Percentiles rank a stretch among this genome's conserved stretches.
These are phyloP conservation scores for Adansonia madagascariensis DNA, from an alignment of 441 rosid genomes.

Conservation along the genomic window DNA sequence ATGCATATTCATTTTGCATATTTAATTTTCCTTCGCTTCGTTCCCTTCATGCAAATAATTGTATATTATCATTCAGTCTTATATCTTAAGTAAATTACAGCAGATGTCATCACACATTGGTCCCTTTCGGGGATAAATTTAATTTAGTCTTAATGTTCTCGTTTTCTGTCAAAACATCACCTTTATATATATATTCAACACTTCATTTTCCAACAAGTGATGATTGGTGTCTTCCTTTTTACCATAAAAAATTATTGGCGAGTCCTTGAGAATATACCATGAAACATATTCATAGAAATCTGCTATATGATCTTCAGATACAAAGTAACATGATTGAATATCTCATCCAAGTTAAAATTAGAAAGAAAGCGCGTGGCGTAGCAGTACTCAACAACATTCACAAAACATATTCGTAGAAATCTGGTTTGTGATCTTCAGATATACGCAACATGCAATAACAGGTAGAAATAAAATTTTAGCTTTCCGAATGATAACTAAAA, in stretches of 20 bases:
- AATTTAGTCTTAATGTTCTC: not conserved
- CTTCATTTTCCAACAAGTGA: too few species aligned
- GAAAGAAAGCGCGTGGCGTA: not conserved
- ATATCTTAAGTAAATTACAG: not conserved
- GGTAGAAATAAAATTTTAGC: not conserved
- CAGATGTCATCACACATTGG: not conserved
- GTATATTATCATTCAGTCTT: not conserved
- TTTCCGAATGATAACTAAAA: not conserved
- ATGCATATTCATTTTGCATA: not conserved
- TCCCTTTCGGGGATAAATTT: not conserved
- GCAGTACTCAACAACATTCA: not conserved
- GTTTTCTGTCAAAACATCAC: too few species aligned
- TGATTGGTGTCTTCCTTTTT: too few species aligned
- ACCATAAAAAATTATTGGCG: not conserved
- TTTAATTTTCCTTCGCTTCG: not conserved
- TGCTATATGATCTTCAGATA: not conserved
- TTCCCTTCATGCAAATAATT: not conserved
- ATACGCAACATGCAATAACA: not conserved
- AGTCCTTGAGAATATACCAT: not conserved
- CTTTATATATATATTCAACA: too few species aligned
- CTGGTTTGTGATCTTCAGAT: slow-evolving; percentile 6
- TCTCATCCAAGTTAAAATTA: not conserved
- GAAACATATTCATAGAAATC: not conserved
- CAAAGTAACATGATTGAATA: not conserved
- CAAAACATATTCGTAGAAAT: not conserved